phyloP scores from a whole-genome alignment of 352 stramenopile species.

The Globisporangium cylindrosporum region DNA sequence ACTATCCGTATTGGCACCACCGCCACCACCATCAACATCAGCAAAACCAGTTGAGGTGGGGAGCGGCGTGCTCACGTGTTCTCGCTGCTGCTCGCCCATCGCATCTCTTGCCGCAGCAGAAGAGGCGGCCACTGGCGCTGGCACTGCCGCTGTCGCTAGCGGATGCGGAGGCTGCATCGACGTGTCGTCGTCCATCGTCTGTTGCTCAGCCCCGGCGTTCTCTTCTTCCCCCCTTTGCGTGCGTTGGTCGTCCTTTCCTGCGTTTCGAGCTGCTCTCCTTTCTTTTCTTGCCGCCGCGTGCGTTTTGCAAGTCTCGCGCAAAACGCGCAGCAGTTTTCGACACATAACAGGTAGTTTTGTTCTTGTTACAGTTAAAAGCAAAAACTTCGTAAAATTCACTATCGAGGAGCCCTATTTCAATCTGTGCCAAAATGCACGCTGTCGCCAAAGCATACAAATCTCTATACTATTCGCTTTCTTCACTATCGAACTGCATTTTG shows the following conservation, averaged over 20 bases:
- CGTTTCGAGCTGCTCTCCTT: slow-evolving; percentile 1
- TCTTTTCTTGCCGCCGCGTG: background rate
- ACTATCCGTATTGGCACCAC: background rate
- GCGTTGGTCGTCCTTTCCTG: background rate
- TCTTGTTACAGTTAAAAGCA: too few relatives aligned
- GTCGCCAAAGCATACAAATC: too few relatives aligned
- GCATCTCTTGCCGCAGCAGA: background rate
- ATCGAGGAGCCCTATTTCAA: too few relatives aligned
- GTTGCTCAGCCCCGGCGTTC: background rate
- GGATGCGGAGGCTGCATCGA: background rate
- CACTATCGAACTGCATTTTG: too few relatives aligned
- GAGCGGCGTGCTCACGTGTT: background rate
- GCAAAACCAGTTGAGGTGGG: background rate
- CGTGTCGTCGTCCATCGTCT: slow-evolving; percentile 11
- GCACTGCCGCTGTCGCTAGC: background rate
- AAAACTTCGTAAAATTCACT: too few relatives aligned
- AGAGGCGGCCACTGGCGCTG: background rate
- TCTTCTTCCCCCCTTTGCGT: slow-evolving; percentile 2
- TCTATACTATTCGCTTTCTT: too few relatives aligned
- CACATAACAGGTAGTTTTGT: too few relatives aligned
- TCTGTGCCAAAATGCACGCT: too few relatives aligned
- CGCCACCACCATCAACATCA: background rate
- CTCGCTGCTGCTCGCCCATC: background rate
- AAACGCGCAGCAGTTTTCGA: too few relatives aligned
- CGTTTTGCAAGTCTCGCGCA: background rate